Base-by-base conservation (phyloP, 2,329 filamentous ascomycete species). In the Phyllosticta citriasiana region DNA sequence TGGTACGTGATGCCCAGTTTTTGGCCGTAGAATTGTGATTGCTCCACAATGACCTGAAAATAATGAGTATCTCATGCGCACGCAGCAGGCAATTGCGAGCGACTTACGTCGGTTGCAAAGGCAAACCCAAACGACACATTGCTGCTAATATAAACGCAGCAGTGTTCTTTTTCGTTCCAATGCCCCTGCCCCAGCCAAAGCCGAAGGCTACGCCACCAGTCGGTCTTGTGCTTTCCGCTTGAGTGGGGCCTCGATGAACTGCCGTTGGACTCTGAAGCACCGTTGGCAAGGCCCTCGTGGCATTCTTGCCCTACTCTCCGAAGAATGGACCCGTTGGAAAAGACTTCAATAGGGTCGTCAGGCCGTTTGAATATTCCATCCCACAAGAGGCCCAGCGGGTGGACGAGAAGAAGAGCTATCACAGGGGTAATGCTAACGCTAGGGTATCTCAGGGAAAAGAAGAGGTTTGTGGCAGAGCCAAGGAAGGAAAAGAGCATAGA, bases 91-190 rank as follows among this genome's bases (percentile, higher is more conserved):
- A 22, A 12, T 10, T 51, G 6, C 19, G 19, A 22, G 26, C 9
- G 16, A 72, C 77, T 68, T 61, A 82, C 88, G 76, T 94, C 89
- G 27, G 90, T 94, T 7, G 89, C 89, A 74, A 94, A 94, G 26
- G 90, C 89, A 74, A 94, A 94, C 1, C 89, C 90, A 71, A 94
- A 94, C 22, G 89, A 91, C 52, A 94, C 89, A 70, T 94, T 94
- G 75, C 89, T 93, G 78, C 88, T 91, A 67, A 94, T 90, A 67
- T 94, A 94, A 57, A 94, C 89, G 70, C 89, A 94, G 52, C 87
- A 89, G 72, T 94, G 90, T 72, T 94, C 89, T 72, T 94, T 94
- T 70, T 91, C 87, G 70, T 94, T 94, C 90, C 90, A 94, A 40
- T 78, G 80, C 2, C 89, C 89, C 73, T 93, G 89, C 1, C 85